A percentile compares a stretch with the other conserved stretches of the same genome.
Evolutionary conservation across 208 protist species (phyloP).

Genomic region (Zelonia costaricensis): DNA sequence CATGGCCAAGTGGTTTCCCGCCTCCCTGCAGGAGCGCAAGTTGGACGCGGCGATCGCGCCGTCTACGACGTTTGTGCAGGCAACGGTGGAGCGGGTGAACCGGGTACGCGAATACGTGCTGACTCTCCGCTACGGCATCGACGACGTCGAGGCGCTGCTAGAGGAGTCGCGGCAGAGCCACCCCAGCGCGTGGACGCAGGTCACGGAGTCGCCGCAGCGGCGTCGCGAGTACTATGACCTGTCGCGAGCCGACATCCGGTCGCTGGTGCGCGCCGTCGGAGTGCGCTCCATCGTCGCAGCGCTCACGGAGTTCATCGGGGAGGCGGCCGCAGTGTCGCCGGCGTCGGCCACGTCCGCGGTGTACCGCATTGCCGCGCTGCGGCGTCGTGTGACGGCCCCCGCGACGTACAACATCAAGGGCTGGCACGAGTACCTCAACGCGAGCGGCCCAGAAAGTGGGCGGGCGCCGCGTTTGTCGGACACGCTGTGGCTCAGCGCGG

Average conservation of each 20-base stretch:
- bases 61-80: slow-evolving; percentile 34
- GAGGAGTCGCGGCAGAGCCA: slow-evolving; percentile 15
- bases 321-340: not conserved
- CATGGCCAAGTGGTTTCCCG: slow-evolving; percentile 82
- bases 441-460: slow-evolving; percentile 47
- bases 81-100: slow-evolving; percentile 50
- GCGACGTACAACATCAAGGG: slow-evolving; percentile 13
- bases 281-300: slow-evolving; percentile 8
- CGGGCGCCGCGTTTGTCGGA: slow-evolving; percentile 36
- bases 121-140: slow-evolving; percentile 53
- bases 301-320: slow-evolving; percentile 24
- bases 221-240: slow-evolving; percentile 15
- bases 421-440: slow-evolving; percentile 56
- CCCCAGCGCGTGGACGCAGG: not conserved
- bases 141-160: slow-evolving; percentile 53
- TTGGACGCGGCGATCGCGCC: slow-evolving; percentile 56
- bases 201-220: not conserved
- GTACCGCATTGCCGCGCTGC: slow-evolving; percentile 1
- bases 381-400: slow-evolving; percentile 13
- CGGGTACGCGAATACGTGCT: slow-evolving; percentile 63
- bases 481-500: slow-evolving; percentile 63
- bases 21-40: slow-evolving; percentile 60
- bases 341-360: slow-evolving; percentile 2
- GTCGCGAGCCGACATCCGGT: slow-evolving; percentile 3
- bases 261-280: slow-evolving; percentile 7